A percentile compares a stretch with the other conserved stretches of the same genome.
Conservation (phyloP, 495 filamentous ascomycete genomes). For the Tuber microsphaerosporum region DNA sequence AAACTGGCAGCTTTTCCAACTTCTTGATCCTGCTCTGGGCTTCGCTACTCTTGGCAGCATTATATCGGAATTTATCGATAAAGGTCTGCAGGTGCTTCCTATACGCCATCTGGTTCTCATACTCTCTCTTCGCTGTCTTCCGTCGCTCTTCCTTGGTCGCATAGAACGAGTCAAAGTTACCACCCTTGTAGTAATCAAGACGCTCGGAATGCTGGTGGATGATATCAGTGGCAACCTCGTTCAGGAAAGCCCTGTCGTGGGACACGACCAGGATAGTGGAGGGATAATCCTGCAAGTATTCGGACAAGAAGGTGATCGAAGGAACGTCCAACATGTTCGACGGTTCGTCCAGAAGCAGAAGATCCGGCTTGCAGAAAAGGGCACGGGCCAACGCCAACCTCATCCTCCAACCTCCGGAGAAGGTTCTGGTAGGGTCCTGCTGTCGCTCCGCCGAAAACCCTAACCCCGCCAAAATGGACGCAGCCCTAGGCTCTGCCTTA, state of each 20-base stretch:
- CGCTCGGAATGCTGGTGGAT: conserved; percentile 96
- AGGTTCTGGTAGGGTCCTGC: conserved; percentile 88
- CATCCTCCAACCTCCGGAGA: conserved; percentile 99
- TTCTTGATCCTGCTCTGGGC: conserved; percentile 99
- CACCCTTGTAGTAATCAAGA: conserved; percentile 96
- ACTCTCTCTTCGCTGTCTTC: conserved; percentile 93
- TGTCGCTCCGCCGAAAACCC: conserved; percentile 94
- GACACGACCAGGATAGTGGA: conserved; percentile 94
- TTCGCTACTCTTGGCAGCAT: conserved; percentile 96
- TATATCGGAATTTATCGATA: conserved; percentile 99
- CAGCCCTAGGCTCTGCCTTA: conserved; percentile 90
- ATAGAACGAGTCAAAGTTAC: conserved; percentile 98
- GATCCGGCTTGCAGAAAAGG: conserved; percentile 95
- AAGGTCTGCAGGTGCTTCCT: conserved; percentile 86
- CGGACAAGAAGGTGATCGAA: conserved; percentile 97
- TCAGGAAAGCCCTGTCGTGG: conserved; percentile 97
- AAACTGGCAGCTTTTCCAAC: conserved; percentile 87
- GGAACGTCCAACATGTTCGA: conserved; percentile 99
- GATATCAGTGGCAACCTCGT: conserved; percentile 99
- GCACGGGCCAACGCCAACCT: conserved; percentile 88
- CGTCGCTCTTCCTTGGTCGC: conserved; percentile 93
- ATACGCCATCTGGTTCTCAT: conserved; percentile 95
- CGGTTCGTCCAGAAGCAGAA: conserved; percentile 94
- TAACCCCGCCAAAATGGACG: conserved; percentile 91
- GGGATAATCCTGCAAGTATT: conserved; percentile 88